phyloP scores from a whole-genome alignment of 2,329 filamentous ascomycete species.

The Pyricularia grisea region DNA sequence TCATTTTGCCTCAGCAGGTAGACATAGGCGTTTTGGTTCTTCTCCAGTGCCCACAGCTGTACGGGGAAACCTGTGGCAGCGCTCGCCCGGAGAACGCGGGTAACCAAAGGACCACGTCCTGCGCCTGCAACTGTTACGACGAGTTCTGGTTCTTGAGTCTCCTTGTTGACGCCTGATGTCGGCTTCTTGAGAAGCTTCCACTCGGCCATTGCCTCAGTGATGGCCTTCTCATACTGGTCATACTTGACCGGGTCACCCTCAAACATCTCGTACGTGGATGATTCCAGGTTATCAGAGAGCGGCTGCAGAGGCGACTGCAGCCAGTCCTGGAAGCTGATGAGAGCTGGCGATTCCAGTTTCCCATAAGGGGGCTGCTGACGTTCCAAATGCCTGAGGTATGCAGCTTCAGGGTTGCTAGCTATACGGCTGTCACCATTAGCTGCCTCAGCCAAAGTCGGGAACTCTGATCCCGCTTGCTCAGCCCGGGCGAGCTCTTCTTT shows the following conservation, averaged over 20 bases:
- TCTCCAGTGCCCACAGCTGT: constrained; percentile 87
- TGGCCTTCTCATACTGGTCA: constrained; percentile 83
- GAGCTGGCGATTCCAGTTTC: constrained; percentile 38
- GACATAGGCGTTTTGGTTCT: constrained; percentile 96
- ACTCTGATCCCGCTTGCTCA: constrained; percentile 36
- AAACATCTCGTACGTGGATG: constrained; percentile 96
- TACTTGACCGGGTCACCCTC: constrained; percentile 98
- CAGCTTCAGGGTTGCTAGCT: constrained; percentile 44
- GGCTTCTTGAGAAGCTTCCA: constrained; percentile 66
- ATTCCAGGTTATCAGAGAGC: constrained; percentile 91
- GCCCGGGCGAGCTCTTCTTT: constrained; percentile 23
- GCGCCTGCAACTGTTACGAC: constrained; percentile 90
- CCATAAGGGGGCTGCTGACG: constrained; percentile 61
- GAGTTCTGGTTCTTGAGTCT: constrained; percentile 27
- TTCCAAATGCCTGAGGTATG: constrained; percentile 79
- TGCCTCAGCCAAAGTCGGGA: constrained; percentile 65
- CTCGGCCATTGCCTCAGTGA: constrained; percentile 70
- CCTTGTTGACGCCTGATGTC: constrained; percentile 55
- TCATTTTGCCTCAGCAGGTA: constrained; percentile 82
- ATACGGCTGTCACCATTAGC: constrained; percentile 16
- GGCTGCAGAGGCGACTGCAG: constrained; percentile 91
- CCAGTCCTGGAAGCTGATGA: constrained; percentile 74
- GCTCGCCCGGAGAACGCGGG: constrained; percentile 74
- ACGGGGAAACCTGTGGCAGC: constrained; percentile 66
- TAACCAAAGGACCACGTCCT: constrained; percentile 85